These are phyloP conservation scores for Lithospermum erythrorhizon DNA, from an alignment of 257 asterid genomes.

Conservation along the genomic window DNA sequence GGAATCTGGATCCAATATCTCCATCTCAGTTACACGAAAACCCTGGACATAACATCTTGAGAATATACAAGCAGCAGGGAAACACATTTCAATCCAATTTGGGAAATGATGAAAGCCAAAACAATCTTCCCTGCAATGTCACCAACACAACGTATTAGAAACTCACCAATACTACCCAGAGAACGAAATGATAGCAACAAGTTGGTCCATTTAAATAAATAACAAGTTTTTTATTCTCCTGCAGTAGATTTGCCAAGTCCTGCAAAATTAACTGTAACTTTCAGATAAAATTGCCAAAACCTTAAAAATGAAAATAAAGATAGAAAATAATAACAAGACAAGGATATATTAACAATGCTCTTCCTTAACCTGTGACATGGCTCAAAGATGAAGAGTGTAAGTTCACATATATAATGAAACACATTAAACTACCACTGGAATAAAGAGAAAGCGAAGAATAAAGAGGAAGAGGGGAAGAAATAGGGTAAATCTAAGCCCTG, in stretches of 20 bases:
- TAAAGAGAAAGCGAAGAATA: no score
- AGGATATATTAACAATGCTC: neutral
- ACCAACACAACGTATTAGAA: constrained; percentile 8
- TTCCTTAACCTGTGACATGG: neutral
- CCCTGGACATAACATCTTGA: neutral
- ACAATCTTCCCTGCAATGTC: neutral
- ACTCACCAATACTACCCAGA: constrained; percentile 9
- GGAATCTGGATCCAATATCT: neutral
- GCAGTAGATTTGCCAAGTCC: constrained; percentile 36
- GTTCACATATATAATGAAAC: no score
- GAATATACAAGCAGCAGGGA: constrained; percentile 9
- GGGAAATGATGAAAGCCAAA: neutral
- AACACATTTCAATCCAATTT: constrained; percentile 7
- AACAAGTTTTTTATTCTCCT: constrained; percentile 35
- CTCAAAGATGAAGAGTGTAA: neutral
- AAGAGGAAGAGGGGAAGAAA: no score
- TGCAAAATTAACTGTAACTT: constrained; percentile 46
- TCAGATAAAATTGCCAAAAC: constrained; percentile 18
- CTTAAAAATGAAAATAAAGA: constrained; percentile 12
- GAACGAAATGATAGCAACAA: constrained; percentile 7
- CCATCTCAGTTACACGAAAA: neutral
- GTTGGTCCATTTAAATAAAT: constrained; percentile 10
- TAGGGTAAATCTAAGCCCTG: neutral
- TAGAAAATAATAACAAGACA: constrained; percentile 1
- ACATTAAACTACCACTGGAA: neutral